Evolutionary conservation across 352 stramenopile genomes (phyloP), one percentile per base, ranked within the genome.

Genomic region (Thalassiosira mediterranea): DNA sequence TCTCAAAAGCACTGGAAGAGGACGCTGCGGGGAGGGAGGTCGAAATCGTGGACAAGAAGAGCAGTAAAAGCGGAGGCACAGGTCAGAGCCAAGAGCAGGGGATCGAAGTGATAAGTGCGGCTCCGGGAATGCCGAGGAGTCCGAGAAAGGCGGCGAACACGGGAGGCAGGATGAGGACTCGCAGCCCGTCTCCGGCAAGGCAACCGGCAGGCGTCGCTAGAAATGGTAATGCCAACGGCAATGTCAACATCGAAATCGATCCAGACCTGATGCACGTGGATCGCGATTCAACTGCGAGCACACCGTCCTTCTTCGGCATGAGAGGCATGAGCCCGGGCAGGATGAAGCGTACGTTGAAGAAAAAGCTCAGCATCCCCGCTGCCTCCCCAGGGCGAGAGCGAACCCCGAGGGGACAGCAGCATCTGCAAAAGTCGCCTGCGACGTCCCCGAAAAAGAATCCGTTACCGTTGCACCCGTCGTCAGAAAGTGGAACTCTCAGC

Each of bases 261-360:
- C 4, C 49, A 38, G 11, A 38, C 17, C n/a, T 11, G 21, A 46
- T 34, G 17, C 31, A 23, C 13, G 31, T 57, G 26, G 40, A 58
- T 1, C 56, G 46, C 13, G 54, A 56, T 21, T 23, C 44, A 13
- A 73, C 28, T 13, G 40, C n/a, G 4, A 38, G 19, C 4, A 60
- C 59, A 7, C 59, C 62, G 7, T 80, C 71, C 25, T 67, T 69
- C 48, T 80, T 73, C 26, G 62, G 62, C n/a, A 64, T 64, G 31
- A 53, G 54, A 15, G 31, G 25, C 29, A 71, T 71, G 54, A 66
- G 46, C 21, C 71, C 71, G 3, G 71, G 60, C 21, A 42, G 57
- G 10, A 15, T 80, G 21, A 80, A 74, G 49, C 40, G 54, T 21
- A 70, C 28, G 40, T 26, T 74, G 19, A 75, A 71, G 57, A 66